Evolutionary conservation across 1,139 yeast genomes (phyloP).

Genomic region (Geotrichum carabidarum): DNA sequence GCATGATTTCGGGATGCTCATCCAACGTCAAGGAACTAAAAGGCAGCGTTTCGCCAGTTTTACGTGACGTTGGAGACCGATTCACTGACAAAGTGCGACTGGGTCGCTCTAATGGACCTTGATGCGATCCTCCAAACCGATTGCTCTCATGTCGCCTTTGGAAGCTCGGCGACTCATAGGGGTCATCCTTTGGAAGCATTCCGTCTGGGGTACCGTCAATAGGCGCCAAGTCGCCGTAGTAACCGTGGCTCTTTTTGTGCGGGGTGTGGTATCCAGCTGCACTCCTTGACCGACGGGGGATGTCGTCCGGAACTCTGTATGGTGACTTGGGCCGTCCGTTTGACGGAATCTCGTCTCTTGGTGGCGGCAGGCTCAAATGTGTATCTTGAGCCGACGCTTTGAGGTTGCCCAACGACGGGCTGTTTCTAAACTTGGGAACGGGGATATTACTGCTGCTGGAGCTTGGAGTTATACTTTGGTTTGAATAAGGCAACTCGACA

Average conservation of each 20-base stretch:
- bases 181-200: background rate
- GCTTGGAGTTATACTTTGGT: background rate
- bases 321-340: background rate
- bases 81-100: too few relatives aligned
- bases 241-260: background rate
- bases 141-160: conserved; percentile 7
- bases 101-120: background rate
- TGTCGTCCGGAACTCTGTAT: background rate
- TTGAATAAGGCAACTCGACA: background rate
- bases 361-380: background rate
- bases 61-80: too few relatives aligned
- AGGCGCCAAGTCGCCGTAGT: background rate
- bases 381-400: conserved; percentile 3
- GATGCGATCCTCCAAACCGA: conserved; percentile 8
- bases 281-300: conserved; percentile 9
- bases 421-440: conserved; percentile 12
- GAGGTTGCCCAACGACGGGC: conserved; percentile 11
- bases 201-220: background rate
- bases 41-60: too few relatives aligned
- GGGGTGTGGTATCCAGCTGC: conserved; percentile 10
- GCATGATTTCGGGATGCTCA: too few relatives aligned
- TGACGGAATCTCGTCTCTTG: background rate
- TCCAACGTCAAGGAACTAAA: too few relatives aligned
- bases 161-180: background rate
- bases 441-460: conserved; percentile 13